These are phyloP conservation scores for Flaveria floridana DNA, from an alignment of 140 eudicot species.

Conservation along the genomic window DNA sequence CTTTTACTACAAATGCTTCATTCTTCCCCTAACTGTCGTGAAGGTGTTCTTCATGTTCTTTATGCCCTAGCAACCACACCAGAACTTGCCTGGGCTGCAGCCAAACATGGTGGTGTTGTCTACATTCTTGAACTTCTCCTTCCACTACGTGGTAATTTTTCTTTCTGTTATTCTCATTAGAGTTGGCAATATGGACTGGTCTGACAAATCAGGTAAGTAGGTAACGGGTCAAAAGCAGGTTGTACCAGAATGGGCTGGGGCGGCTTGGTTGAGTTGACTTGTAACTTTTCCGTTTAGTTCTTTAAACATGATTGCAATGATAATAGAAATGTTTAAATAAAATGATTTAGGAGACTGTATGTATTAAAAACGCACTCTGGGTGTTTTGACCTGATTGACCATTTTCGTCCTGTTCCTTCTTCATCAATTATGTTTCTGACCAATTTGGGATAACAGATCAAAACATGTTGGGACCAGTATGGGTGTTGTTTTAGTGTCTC, in stretches of 20 bases:
- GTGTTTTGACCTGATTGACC: neutral
- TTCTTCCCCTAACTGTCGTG: constrained; percentile 81
- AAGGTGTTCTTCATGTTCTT: constrained; percentile 97
- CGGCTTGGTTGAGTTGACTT: neutral
- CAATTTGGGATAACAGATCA: neutral
- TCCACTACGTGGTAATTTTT: constrained; percentile 62
- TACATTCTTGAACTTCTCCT: constrained; percentile 90
- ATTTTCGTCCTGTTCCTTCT: neutral
- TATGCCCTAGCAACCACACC: constrained; percentile 96
- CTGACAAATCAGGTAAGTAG: neutral
- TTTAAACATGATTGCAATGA: neutral
- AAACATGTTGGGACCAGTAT: neutral
- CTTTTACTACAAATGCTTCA: constrained; percentile 92
- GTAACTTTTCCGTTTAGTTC: neutral
- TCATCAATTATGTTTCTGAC: neutral
- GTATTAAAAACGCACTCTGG: neutral
- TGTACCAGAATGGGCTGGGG: neutral
- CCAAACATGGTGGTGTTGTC: constrained; percentile 97
- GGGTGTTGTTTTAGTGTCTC: neutral
- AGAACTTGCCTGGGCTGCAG: constrained; percentile 99
- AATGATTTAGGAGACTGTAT: neutral
- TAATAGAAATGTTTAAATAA: neutral
- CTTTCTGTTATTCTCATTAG: neutral
- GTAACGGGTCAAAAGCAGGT: neutral
- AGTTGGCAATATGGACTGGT: neutral